Evolutionary conservation across 2,329 filamentous ascomycete species (phyloP).

Genomic region (Nigrograna mackinnonii): DNA sequence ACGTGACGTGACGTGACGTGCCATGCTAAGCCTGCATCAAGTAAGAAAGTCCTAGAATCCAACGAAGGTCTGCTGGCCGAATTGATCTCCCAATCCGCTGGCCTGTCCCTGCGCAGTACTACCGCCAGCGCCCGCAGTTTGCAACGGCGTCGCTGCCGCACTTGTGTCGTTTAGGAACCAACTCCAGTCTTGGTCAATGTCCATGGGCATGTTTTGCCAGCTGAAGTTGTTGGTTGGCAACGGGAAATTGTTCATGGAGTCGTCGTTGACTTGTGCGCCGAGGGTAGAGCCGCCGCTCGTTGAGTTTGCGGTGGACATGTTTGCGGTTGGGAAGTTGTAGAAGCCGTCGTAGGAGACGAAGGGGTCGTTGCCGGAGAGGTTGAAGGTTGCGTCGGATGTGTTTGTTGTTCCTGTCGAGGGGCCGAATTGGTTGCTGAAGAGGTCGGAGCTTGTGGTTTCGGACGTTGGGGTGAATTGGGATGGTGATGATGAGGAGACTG

Average conservation of each 20-base stretch:
- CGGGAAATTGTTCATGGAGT: conserved; percentile 32
- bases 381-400: conserved; percentile 6
- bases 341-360: conserved; percentile 45
- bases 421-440: conserved; percentile 5
- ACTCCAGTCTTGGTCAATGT: conserved; percentile 46
- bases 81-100: conserved; percentile 11
- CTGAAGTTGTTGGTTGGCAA: conserved; percentile 39
- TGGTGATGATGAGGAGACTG: conserved; percentile 4
- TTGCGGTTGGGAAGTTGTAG: conserved; percentile 27
- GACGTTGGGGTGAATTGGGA: conserved; percentile 13
- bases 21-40: too few species aligned
- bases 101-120: too few species aligned
- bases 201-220: conserved; percentile 45
- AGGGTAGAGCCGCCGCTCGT: conserved; percentile 2
- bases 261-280: conserved; percentile 31
- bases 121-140: conserved; percentile 10
- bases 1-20: too few species aligned
- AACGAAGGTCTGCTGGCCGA: conserved; percentile 8
- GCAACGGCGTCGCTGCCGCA: conserved; percentile 3
- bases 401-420: conserved; percentile 11
- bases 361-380: conserved; percentile 16
- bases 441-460: conserved; percentile 6
- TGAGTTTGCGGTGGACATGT: neutral
- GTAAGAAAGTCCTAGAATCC: too few species aligned
- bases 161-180: conserved; percentile 40